Evolutionary conservation across 1,284 basidiomycete species (phyloP).

Genomic region (Ganoderma sinense): DNA sequence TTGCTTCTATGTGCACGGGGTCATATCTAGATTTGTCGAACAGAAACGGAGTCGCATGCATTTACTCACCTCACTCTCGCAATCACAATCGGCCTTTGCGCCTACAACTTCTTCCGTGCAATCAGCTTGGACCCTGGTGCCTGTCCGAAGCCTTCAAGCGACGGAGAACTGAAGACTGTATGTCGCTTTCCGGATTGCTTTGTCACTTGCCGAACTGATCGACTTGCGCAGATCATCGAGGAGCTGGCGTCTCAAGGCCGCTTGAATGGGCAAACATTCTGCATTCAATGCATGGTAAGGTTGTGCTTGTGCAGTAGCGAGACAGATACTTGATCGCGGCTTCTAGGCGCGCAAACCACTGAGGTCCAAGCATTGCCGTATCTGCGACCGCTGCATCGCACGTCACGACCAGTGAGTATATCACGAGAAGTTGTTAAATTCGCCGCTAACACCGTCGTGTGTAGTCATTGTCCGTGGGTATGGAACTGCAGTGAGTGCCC

Average conservation of each 20-base stretch:
- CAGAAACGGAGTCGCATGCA: constrained; percentile 80
- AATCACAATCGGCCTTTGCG: constrained; percentile 74
- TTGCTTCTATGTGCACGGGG: not conserved
- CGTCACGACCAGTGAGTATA: constrained; percentile 87
- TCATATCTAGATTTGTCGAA: not conserved
- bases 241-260: constrained; percentile 88
- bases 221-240: constrained; percentile 74
- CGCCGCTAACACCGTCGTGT: constrained; percentile 4
- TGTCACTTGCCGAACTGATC: not conserved
- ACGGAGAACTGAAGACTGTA: constrained; percentile 85
- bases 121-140: constrained; percentile 92
- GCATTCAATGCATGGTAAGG: constrained; percentile 88
- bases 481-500: constrained; percentile 89
- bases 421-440: not conserved
- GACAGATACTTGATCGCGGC: not conserved
- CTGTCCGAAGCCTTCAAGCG: constrained; percentile 81
- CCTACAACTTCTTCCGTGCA: constrained; percentile 91
- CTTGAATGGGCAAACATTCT: constrained; percentile 95
- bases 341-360: constrained; percentile 85
- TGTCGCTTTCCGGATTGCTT: constrained; percentile 33
- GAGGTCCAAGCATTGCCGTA: constrained; percentile 94
- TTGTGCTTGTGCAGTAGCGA: not conserved
- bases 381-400: constrained; percentile 91
- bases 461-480: constrained; percentile 98
- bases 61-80: constrained; percentile 82